A percentile compares a stretch with the other conserved stretches of the same genome.
Conservation (phyloP, 1,139 yeast genomes). For the Taiozyma sp. region DNA sequence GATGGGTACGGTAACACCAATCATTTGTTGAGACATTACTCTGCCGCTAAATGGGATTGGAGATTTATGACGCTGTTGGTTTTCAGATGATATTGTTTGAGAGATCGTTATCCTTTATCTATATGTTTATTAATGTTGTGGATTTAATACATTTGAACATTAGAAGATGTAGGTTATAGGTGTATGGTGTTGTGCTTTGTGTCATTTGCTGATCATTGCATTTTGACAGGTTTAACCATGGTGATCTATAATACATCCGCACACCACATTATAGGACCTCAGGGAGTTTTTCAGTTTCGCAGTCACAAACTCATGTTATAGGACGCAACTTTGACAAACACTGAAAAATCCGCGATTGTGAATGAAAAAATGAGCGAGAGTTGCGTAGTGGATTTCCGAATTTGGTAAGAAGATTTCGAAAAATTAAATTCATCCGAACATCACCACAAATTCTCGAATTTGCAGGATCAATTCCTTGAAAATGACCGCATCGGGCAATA, state of each 20-base stretch:
- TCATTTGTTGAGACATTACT: too few relatives aligned
- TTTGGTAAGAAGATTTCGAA: not conserved
- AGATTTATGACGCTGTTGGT: too few relatives aligned
- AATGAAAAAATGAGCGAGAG: not conserved
- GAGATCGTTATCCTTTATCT: not conserved
- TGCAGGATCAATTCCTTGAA: not conserved
- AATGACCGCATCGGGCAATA: not conserved
- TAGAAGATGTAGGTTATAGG: not conserved
- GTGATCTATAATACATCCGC: not conserved
- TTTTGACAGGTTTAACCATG: not conserved
- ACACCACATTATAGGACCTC: not conserved
- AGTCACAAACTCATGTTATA: not conserved
- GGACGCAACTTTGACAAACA: not conserved
- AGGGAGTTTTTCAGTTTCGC: not conserved
- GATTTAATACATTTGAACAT: not conserved
- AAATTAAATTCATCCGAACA: not conserved
- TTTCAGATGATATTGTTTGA: not conserved
- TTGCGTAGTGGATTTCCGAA: not conserved
- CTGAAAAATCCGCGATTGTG: not conserved
- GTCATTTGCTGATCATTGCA: not conserved
- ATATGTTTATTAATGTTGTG: not conserved
- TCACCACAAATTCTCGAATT: not conserved
- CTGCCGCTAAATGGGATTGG: too few relatives aligned
- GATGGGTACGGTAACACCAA: not conserved
- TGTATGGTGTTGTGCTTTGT: not conserved